These are phyloP conservation scores for Pythium aristosporum DNA, from an alignment of 352 stramenopile genomes.

Conservation along the genomic window DNA sequence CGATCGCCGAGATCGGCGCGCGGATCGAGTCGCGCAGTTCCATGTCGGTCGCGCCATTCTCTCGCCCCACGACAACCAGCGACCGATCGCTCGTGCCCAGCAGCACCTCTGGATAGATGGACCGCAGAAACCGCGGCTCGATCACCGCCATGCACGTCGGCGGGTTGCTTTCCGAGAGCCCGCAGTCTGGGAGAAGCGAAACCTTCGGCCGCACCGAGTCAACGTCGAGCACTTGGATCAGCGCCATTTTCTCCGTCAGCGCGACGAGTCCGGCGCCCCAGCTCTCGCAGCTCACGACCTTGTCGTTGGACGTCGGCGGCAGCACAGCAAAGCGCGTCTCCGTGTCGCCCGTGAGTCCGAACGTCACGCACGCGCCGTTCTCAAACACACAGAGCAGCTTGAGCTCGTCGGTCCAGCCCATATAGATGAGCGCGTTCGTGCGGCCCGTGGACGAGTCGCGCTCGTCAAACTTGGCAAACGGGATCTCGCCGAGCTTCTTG, in stretches of 20 bases:
- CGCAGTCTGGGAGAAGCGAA: conserved; percentile 66
- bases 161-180: conserved; percentile 67
- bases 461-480: conserved; percentile 72
- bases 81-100: conserved; percentile 91
- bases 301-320: conserved; percentile 60
- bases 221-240: conserved; percentile 78
- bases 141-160: conserved; percentile 93
- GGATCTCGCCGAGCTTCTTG: conserved; percentile 50
- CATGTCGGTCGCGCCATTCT: conserved; percentile 70
- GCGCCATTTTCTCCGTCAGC: conserved; percentile 79
- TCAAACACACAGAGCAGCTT: conserved; percentile 79
- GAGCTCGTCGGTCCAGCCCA: conserved; percentile 84
- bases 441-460: conserved; percentile 33
- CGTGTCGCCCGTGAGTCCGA: conserved; percentile 67
- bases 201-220: conserved; percentile 81
- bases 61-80: conserved; percentile 81
- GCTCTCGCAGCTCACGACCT: conserved; percentile 73
- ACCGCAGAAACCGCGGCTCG: conserved; percentile 88
- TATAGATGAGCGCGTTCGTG: conserved; percentile 59
- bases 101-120: conserved; percentile 91
- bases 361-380: conserved; percentile 66
- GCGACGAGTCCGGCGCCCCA: conserved; percentile 77
- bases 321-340: conserved; percentile 75
- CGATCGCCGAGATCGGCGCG: conserved; percentile 91
- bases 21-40: conserved; percentile 80